Conservation (phyloP, 805 yeast genomes). For the Cyberlindnera amylophila region DNA sequence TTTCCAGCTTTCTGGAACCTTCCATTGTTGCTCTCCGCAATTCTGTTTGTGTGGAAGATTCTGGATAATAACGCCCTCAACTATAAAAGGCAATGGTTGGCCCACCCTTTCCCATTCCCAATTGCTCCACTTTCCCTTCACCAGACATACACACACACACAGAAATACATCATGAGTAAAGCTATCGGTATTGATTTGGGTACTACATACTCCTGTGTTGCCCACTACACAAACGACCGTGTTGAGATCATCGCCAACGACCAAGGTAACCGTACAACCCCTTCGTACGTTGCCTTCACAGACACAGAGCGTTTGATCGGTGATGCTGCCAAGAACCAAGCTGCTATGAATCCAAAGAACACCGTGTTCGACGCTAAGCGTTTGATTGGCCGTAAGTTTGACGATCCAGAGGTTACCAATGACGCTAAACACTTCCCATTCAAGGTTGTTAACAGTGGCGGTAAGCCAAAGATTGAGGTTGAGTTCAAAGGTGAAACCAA, state of each 20-base stretch:
- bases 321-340: conserved; percentile 73
- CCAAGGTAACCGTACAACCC: conserved; percentile 98
- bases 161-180: conserved; percentile 40
- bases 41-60: conserved; percentile 8
- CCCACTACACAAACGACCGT: conserved; percentile 77
- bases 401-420: conserved; percentile 71
- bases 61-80: conserved; percentile 6
- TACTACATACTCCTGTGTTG: conserved; percentile 97
- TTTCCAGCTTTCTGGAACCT: conserved; percentile 8
- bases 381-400: conserved; percentile 81
- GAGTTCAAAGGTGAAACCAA: conserved; percentile 86
- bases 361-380: conserved; percentile 96
- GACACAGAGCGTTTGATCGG: conserved; percentile 48
- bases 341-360: conserved; percentile 56
- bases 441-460: conserved; percentile 69
- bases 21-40: conserved; percentile 8
- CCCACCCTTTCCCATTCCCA: neutral
- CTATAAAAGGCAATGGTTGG: conserved; percentile 6
- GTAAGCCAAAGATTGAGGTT: conserved; percentile 85
- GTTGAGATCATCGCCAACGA: conserved; percentile 96
- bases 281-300: conserved; percentile 77
- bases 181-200: conserved; percentile 91
- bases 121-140: neutral
- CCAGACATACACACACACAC: neutral
- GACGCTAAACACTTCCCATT: conserved; percentile 91